Base-by-base conservation (phyloP, 2,329 filamentous ascomycete species). In the Curvularia sp. region DNA sequence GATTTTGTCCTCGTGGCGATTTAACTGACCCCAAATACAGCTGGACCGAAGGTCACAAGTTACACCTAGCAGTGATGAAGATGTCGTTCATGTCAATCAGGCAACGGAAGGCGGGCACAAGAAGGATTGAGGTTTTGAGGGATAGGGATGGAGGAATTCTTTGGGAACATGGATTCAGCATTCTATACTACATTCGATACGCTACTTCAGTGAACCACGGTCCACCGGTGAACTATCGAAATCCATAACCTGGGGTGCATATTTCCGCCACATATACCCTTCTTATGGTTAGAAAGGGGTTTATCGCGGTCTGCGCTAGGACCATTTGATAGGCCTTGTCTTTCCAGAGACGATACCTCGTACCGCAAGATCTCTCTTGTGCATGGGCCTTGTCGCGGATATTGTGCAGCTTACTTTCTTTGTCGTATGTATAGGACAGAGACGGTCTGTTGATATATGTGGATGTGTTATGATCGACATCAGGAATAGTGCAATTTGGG, bases 31-130 rank as follows among this genome's bases (percentile, higher is more conserved):
- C 10, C 3, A 13, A 15, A 18, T 13, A 3, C 7, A 57, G 55
- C 23, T 57, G 36, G 55, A 57, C n/a, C 27, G 13, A 15, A 57
- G 38, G 36, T 54, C 55, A 7, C 43, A 49, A n/a, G 49, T 12
- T 3, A n/a, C 5, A 5, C 21, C 48, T 1, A 23, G 25, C 3
- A 30, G 15, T 9, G 12, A 15, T 5, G 45, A 32, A 7, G 38
- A 54, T 7, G n/a, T 49, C 23, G 48, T 45, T 21, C 15, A 43
- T 0, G 15, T 49, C 7, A 43, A 28, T 6, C 38, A 57, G 32
- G 45, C 28, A 25, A 15, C 19, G 19, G 34, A 19, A 15, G 38
- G 50, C 15, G 23, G 41, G 3, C 46, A 51, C 18, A 48, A 57
- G 36, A 42, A 18, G 8, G 47, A 39, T 18, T 39, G 23, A 39